Percentiles rank a stretch among this genome's conserved stretches.
Conservation (phyloP, 164 flowering plant species). For the Chloranthus sessilifolius region DNA sequence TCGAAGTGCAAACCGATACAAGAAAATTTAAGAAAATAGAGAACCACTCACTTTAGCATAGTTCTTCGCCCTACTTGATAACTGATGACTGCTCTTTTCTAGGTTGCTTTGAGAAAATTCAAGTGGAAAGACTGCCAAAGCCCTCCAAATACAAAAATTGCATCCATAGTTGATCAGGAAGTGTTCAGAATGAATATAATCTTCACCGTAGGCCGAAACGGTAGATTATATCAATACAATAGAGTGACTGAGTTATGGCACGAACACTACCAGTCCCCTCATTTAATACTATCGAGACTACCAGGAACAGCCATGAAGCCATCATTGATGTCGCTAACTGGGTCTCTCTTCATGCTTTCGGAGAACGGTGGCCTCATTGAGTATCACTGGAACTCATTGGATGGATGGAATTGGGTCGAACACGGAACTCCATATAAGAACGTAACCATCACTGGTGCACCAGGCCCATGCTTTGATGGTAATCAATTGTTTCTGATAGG, state of each 20-base stretch:
- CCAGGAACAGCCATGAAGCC: constrained; percentile 69
- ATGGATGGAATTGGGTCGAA: constrained; percentile 89
- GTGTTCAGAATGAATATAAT: constrained; percentile 59
- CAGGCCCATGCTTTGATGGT: constrained; percentile 71
- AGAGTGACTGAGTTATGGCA: constrained; percentile 80
- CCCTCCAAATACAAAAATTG: constrained; percentile 55
- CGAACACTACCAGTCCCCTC: constrained; percentile 78
- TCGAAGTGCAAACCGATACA: no score
- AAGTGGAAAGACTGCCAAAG: constrained; percentile 77
- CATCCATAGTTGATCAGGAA: constrained; percentile 75
- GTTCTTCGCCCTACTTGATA: neutral
- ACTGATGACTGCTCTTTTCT: neutral
- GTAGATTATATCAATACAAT: constrained; percentile 81
- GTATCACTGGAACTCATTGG: constrained; percentile 61
- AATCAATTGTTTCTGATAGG: constrained; percentile 65
- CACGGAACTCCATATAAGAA: constrained; percentile 66
- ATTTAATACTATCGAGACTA: constrained; percentile 53
- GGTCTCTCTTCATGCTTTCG: constrained; percentile 80
- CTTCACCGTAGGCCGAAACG: constrained; percentile 63
- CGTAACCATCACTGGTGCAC: constrained; percentile 55
- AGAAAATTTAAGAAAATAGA: neutral
- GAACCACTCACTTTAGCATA: neutral
- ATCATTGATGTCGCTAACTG: constrained; percentile 38
- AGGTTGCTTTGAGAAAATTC: constrained; percentile 70
- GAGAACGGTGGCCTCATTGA: constrained; percentile 75